Conservation (phyloP, 305 asterid species). For the Withania somnifera region DNA sequence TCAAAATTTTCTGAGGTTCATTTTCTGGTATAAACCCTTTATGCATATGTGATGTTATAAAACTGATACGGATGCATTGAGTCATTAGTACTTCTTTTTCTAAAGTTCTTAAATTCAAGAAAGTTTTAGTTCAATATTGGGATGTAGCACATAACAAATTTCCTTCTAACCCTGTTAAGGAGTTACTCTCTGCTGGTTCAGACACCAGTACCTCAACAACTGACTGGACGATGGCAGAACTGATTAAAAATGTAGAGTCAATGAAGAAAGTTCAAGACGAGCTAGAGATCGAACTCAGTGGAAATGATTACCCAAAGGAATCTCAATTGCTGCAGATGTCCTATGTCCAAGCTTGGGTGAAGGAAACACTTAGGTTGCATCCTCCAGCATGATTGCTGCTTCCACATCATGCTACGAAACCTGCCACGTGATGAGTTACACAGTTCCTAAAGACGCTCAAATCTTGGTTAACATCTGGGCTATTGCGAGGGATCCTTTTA, state of each 20-base stretch:
- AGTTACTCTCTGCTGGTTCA: constrained; percentile 22
- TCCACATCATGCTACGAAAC: constrained; percentile 16
- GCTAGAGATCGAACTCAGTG: constrained; percentile 13
- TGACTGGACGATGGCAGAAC: constrained; percentile 26
- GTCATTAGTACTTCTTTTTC: background rate
- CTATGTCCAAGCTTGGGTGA: constrained; percentile 27
- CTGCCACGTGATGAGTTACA: constrained; percentile 22
- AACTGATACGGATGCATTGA: background rate
- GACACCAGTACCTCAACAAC: constrained; percentile 32
- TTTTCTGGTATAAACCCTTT: background rate
- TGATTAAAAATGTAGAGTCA: constrained; percentile 9
- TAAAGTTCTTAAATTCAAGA: background rate
- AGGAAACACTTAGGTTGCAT: constrained; percentile 40
- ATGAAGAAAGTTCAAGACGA: constrained; percentile 20
- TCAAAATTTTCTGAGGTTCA: background rate
- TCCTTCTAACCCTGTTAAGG: constrained; percentile 11
- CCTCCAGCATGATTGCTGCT: constrained; percentile 34
- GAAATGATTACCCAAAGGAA: constrained; percentile 3
- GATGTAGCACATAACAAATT: background rate
- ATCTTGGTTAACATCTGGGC: constrained; percentile 28
- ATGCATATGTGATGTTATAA: background rate
- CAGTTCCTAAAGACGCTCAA: constrained; percentile 28
- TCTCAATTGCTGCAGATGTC: constrained; percentile 3
- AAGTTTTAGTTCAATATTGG: background rate
- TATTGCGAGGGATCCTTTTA: constrained; percentile 23